A percentile compares a stretch with the other conserved stretches of the same genome.
Evolutionary conservation across 176 grass and related monocot genomes (phyloP).

Genomic region (Musa acuminata): DNA sequence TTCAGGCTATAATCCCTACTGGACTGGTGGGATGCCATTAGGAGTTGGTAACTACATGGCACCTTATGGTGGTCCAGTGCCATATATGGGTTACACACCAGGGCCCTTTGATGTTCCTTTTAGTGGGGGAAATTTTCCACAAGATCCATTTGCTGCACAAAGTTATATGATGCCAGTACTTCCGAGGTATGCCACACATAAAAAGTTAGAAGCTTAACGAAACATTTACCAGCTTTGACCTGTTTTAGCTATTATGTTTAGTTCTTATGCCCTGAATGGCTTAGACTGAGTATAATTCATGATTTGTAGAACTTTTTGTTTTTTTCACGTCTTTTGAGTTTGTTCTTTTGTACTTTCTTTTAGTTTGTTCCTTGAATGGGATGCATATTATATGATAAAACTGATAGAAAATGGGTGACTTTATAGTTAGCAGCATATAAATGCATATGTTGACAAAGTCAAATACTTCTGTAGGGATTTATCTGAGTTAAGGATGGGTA

Average conservation of each 20-base stretch:
- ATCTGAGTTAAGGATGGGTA: conserved; percentile 63
- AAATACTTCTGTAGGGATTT: conserved; percentile 52
- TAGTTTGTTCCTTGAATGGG: conserved; percentile 4
- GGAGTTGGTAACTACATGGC: conserved; percentile 68
- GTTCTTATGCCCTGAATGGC: background rate
- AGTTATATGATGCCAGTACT: conserved; percentile 77
- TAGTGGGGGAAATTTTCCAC: conserved; percentile 48
- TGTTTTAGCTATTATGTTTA: background rate
- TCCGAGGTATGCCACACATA: conserved; percentile 55
- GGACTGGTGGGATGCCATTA: conserved; percentile 53
- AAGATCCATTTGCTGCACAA: conserved; percentile 81
- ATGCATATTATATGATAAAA: too few relatives aligned
- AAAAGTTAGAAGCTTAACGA: too few relatives aligned
- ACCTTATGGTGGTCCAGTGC: conserved; percentile 62
- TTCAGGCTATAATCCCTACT: conserved; percentile 72
- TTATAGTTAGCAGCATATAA: background rate
- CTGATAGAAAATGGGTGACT: too few relatives aligned
- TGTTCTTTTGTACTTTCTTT: background rate
- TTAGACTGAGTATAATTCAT: background rate
- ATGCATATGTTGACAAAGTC: background rate
- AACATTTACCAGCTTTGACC: background rate
- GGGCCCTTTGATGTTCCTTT: conserved; percentile 64
- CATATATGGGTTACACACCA: conserved; percentile 69
- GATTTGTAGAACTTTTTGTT: background rate
- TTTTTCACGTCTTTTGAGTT: background rate